These are phyloP conservation scores for Leishmania tarentolae DNA, from an alignment of 208 protist species.

Conservation along the genomic window DNA sequence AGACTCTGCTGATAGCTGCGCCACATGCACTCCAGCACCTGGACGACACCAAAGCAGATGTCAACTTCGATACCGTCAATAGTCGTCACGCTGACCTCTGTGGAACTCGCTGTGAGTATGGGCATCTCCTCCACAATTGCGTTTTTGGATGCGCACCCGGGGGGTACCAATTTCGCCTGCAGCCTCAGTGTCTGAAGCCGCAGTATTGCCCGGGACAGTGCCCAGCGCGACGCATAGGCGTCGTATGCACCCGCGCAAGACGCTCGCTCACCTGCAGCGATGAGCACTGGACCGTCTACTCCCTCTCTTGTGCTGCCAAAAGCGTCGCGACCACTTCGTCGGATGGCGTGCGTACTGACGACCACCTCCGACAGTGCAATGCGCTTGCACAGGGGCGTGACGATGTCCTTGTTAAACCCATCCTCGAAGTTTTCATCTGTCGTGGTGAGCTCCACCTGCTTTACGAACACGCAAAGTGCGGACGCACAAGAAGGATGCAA, in stretches of 20 bases:
- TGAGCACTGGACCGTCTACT: background rate
- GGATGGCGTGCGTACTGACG: conserved; percentile 18
- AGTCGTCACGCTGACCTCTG: conserved; percentile 23
- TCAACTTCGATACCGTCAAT: conserved; percentile 24
- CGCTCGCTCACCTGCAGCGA: background rate
- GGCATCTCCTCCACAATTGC: conserved; percentile 9
- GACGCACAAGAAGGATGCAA: conserved; percentile 53
- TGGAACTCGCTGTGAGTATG: conserved; percentile 16
- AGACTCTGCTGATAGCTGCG: conserved; percentile 55
- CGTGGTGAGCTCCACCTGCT: conserved; percentile 47
- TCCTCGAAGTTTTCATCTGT: conserved; percentile 55
- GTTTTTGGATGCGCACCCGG: conserved; percentile 9
- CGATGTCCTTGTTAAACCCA: conserved; percentile 35
- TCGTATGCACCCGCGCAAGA: conserved; percentile 1
- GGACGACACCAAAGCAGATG: conserved; percentile 63
- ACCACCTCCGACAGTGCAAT: conserved; percentile 17
- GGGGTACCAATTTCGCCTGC: conserved; percentile 22
- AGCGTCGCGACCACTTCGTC: background rate
- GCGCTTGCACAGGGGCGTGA: conserved; percentile 16
- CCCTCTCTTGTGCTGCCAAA: background rate
- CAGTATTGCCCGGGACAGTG: conserved; percentile 17
- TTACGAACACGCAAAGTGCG: conserved; percentile 43
- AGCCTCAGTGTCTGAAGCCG: conserved; percentile 17
- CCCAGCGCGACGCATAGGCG: conserved; percentile 22
- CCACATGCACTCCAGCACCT: conserved; percentile 38